These are phyloP conservation scores for Psilocybe cubensis DNA, from an alignment of 768 basidiomycete species.

Conservation along the genomic window DNA sequence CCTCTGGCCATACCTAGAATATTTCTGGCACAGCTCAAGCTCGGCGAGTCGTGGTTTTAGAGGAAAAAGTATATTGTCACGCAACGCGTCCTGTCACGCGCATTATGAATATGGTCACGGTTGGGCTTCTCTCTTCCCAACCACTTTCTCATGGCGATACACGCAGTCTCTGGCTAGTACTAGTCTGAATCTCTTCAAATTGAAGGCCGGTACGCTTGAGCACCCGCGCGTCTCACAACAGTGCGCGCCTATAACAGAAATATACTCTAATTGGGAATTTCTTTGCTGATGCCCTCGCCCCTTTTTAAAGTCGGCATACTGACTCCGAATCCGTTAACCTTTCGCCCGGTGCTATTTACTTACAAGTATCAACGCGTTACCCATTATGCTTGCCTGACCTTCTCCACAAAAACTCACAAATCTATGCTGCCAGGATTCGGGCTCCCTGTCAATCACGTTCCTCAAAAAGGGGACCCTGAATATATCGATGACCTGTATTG, in stretches of 20 bases:
- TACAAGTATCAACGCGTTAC: too few relatives aligned
- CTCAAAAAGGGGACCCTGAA: slow-evolving; percentile 9
- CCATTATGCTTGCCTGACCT: neutral
- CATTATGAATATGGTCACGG: neutral
- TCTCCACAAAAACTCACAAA: neutral
- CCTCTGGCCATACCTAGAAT: slow-evolving; percentile 51
- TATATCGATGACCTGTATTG: slow-evolving; percentile 16
- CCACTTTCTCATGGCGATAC: too few relatives aligned
- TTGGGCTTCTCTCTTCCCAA: neutral
- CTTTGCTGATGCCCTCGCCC: too few relatives aligned
- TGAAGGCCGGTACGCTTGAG: too few relatives aligned
- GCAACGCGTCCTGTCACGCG: slow-evolving; percentile 25
- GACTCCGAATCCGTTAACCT: too few relatives aligned
- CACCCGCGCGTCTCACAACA: too few relatives aligned
- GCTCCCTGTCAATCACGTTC: slow-evolving; percentile 25
- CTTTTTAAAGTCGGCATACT: neutral
- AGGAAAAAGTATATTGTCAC: slow-evolving; percentile 16
- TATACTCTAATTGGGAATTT: too few relatives aligned
- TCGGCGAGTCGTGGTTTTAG: slow-evolving; percentile 1
- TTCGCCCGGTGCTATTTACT: too few relatives aligned
- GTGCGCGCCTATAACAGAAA: too few relatives aligned
- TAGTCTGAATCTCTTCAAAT: too few relatives aligned
- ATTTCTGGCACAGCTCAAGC: neutral
- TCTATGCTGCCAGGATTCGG: slow-evolving; percentile 30
- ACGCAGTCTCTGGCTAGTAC: too few relatives aligned